Conservation (phyloP, 495 filamentous ascomycete species). For the Lasiosphaeria hispida region DNA sequence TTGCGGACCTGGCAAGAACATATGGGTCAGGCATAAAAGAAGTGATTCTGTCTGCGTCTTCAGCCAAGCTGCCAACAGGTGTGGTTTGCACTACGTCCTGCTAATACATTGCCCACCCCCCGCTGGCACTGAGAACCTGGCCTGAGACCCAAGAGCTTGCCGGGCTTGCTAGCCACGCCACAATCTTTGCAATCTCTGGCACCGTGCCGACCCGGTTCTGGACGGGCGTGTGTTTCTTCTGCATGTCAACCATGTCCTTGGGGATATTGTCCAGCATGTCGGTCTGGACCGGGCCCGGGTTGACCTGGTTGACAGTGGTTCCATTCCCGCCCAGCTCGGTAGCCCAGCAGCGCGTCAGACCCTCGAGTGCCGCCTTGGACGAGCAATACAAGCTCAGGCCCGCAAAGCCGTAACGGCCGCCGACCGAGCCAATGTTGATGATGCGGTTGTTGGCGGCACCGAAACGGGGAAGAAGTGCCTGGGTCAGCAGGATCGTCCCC, state of each 20-base stretch:
- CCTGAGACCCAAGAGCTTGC: constrained; percentile 60
- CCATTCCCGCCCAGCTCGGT: constrained; percentile 60
- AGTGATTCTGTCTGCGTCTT: too few species aligned
- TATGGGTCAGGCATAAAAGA: too few species aligned
- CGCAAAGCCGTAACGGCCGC: constrained; percentile 39
- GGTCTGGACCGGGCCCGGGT: constrained; percentile 62
- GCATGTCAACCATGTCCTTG: constrained; percentile 52
- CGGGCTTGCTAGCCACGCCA: constrained; percentile 50
- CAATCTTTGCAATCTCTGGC: constrained; percentile 58
- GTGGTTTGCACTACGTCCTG: too few species aligned
- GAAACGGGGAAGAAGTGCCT: constrained; percentile 54
- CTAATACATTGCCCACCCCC: constrained; percentile 38
- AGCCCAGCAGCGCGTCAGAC: constrained; percentile 60
- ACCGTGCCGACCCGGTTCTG: constrained; percentile 55
- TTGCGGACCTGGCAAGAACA: too few species aligned
- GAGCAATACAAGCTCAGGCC: constrained; percentile 50
- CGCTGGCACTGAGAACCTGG: constrained; percentile 58
- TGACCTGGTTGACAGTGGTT: constrained; percentile 61
- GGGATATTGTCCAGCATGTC: constrained; percentile 56
- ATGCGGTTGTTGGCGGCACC: constrained; percentile 41
- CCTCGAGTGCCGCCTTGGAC: constrained; percentile 67
- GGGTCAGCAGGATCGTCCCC: constrained; percentile 59
- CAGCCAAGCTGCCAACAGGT: too few species aligned
- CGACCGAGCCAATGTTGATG: constrained; percentile 55
- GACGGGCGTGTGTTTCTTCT: constrained; percentile 50